Conservation (phyloP, 1,284 basidiomycete species). For the Heterobasidion occidentale region DNA sequence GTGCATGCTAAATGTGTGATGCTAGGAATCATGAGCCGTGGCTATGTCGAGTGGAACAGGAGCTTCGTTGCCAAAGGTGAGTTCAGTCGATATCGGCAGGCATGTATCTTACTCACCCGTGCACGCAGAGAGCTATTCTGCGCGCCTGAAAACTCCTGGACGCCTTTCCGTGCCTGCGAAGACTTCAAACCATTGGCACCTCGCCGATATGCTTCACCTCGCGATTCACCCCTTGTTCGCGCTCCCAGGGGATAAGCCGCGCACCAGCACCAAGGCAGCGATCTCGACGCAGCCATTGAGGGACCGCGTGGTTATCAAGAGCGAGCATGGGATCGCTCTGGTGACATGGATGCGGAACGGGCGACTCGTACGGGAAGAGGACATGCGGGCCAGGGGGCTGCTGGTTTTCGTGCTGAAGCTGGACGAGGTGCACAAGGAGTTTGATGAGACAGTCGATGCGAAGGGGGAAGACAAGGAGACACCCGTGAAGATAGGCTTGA, state of each 20-base stretch:
- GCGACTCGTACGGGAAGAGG: not conserved
- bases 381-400: not conserved
- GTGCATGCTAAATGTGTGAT: not conserved
- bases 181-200: not conserved
- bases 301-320: not conserved
- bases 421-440: not conserved
- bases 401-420: not conserved
- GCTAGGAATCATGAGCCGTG: not conserved
- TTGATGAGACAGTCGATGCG: not conserved
- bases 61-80: not conserved
- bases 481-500: not conserved
- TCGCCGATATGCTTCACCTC: constrained; percentile 1
- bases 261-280: not conserved
- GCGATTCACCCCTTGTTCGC: constrained; percentile 1
- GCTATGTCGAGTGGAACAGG: constrained; percentile 3
- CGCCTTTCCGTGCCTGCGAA: not conserved
- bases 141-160: not conserved
- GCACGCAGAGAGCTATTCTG: not conserved
- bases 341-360: not conserved
- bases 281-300: not conserved
- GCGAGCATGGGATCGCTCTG: not conserved
- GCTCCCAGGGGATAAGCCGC: not conserved
- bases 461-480: not conserved
- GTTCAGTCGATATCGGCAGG: too few relatives aligned
- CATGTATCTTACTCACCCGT: not conserved